These are phyloP conservation scores for Sanghuangporus sanghuang DNA, from an alignment of 1,284 basidiomycete species.

Conservation along the genomic window DNA sequence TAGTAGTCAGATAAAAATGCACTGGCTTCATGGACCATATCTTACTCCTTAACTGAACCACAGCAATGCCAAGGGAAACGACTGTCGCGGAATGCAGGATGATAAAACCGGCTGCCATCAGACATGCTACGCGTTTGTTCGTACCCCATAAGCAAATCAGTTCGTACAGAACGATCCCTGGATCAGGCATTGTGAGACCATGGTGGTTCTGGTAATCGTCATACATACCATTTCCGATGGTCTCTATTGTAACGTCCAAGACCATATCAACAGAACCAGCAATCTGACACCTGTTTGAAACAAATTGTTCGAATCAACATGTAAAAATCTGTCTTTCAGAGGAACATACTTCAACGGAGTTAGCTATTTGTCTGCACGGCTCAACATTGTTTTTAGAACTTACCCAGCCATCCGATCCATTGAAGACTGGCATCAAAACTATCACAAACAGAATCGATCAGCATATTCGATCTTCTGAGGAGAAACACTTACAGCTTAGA, in stretches of 20 bases:
- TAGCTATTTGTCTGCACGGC: neutral
- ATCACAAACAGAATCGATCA: neutral
- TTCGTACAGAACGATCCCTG: slow-evolving; percentile 4
- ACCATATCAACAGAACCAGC: neutral
- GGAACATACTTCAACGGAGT: neutral
- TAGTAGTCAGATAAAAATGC: neutral
- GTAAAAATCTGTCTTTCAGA: neutral
- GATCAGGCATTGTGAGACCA: neutral
- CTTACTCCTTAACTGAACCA: neutral
- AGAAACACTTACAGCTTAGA: neutral
- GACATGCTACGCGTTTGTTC: neutral
- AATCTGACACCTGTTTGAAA: neutral
- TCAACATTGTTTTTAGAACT: neutral
- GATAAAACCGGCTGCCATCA: slow-evolving; percentile 7
- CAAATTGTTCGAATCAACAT: neutral
- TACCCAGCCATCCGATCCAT: neutral
- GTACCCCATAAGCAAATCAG: neutral
- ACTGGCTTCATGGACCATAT: neutral
- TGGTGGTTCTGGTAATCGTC: neutral
- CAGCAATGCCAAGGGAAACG: neutral
- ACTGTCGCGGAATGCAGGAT: neutral
- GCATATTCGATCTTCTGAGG: neutral
- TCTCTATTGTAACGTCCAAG: neutral
- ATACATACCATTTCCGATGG: slow-evolving; percentile 5
- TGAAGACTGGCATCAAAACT: neutral